These are phyloP conservation scores for Viola pubescens DNA, from an alignment of 441 rosid species.

Conservation along the genomic window DNA sequence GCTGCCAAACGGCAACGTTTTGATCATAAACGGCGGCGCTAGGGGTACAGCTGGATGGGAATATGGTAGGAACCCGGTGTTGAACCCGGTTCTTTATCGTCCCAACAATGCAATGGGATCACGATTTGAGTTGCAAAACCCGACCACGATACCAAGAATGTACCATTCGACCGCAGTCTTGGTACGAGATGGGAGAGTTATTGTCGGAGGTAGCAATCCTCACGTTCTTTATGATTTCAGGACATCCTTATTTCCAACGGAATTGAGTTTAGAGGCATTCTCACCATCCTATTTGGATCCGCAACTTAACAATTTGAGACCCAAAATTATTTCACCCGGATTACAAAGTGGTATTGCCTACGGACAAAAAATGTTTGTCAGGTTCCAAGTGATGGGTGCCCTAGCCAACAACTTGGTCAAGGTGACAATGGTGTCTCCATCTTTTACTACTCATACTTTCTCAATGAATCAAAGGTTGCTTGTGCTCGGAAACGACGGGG, in stretches of 20 bases:
- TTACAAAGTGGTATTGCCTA: conserved; percentile 24
- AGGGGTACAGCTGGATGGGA: conserved; percentile 85
- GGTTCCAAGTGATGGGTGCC: conserved; percentile 32
- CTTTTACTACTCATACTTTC: conserved; percentile 68
- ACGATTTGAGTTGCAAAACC: conserved; percentile 44
- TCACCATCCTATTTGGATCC: conserved; percentile 54
- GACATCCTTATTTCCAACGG: conserved; percentile 57
- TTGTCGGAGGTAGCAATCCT: conserved; percentile 82
- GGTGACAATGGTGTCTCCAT: conserved; percentile 53
- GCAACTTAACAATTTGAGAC: conserved; percentile 25
- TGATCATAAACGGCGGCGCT: conserved; percentile 62
- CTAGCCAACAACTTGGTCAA: conserved; percentile 23
- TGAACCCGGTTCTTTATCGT: conserved; percentile 49
- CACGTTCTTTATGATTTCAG: conserved; percentile 53
- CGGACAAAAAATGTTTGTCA: conserved; percentile 28
- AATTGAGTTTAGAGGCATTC: conserved; percentile 66
- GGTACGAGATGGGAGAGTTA: conserved; percentile 57
- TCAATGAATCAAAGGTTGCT: conserved; percentile 81
- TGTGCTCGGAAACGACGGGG: conserved; percentile 33
- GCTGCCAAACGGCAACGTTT: conserved; percentile 55
- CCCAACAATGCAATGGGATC: conserved; percentile 21
- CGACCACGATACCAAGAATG: conserved; percentile 51
- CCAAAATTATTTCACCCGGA: conserved; percentile 31
- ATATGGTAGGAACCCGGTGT: conserved; percentile 32
- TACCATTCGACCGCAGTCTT: conserved; percentile 72